phyloP scores from a whole-genome alignment of 148 eudicot genomes.

The Cornus florida region DNA sequence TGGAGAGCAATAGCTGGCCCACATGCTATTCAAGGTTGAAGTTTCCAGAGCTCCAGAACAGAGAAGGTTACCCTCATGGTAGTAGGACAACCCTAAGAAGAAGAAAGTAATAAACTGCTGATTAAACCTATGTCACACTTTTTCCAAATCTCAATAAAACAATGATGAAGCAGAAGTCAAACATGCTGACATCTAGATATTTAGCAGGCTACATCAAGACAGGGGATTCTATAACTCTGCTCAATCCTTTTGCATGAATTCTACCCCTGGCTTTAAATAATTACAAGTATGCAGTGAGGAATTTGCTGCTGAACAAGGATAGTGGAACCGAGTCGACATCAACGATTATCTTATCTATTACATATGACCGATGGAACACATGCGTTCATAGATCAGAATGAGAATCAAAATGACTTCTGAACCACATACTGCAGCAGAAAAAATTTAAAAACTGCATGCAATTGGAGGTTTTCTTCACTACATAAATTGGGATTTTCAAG shows the following conservation, averaged over 20 bases:
- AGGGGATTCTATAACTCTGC: background rate
- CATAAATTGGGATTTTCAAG: background rate
- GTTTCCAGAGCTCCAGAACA: constrained; percentile 6
- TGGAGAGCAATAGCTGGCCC: constrained; percentile 13
- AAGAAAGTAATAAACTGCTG: background rate
- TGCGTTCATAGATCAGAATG: background rate
- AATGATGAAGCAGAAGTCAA: background rate
- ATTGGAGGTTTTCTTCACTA: background rate
- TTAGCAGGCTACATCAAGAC: background rate
- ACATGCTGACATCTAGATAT: background rate
- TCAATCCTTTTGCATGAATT: background rate
- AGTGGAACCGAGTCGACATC: background rate
- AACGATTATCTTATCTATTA: background rate
- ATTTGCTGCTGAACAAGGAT: too few species aligned
- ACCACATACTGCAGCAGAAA: background rate
- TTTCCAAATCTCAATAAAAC: background rate
- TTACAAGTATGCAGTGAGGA: background rate
- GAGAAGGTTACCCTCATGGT: constrained; percentile 3
- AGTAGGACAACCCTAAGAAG: constrained; percentile 13
- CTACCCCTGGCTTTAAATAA: background rate
- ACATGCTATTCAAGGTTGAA: constrained; percentile 22
- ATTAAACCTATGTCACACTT: background rate
- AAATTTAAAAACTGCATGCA: background rate
- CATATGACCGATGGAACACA: background rate
- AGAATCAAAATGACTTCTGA: background rate